phyloP scores from a whole-genome alignment of 169 alveolate genomes.

The Plasmodium knowlesi region DNA sequence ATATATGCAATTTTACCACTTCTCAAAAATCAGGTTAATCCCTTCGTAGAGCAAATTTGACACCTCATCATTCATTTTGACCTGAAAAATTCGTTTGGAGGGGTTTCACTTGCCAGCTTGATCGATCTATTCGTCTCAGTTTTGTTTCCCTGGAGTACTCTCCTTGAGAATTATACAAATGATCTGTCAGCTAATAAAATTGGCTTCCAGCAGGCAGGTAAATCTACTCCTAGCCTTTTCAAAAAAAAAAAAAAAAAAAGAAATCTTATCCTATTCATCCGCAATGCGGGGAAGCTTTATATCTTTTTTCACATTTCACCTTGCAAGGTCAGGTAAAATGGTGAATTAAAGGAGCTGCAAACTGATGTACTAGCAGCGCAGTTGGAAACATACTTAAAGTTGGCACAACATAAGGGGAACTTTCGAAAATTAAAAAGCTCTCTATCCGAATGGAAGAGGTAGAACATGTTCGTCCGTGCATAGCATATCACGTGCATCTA shows the following conservation, averaged over 20 bases:
- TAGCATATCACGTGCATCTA: not conserved
- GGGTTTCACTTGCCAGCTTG: not conserved
- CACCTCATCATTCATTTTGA: constrained; percentile 31
- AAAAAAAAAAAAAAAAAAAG: not conserved
- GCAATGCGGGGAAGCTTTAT: not conserved
- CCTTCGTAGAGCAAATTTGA: constrained; percentile 42
- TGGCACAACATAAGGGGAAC: not conserved
- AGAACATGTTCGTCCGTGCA: not conserved
- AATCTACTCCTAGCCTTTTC: not conserved
- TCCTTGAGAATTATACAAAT: not conserved
- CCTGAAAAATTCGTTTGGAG: not conserved
- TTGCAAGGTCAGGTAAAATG: not conserved
- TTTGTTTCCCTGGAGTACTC: not conserved
- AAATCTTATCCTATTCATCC: not conserved
- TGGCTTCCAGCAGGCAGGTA: not conserved
- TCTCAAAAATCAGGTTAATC: constrained; percentile 54
- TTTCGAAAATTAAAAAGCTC: not conserved
- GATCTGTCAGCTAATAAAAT: not conserved
- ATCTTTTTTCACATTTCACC: not conserved
- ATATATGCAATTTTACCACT: constrained; percentile 25
- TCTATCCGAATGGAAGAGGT: not conserved
- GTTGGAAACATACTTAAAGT: not conserved
- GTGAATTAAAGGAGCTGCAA: not conserved
- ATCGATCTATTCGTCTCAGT: not conserved
- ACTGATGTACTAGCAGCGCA: not conserved